Evolutionary conservation across 2,329 filamentous ascomycete genomes (phyloP).

Genomic region (Metarhizium guizhouense): DNA sequence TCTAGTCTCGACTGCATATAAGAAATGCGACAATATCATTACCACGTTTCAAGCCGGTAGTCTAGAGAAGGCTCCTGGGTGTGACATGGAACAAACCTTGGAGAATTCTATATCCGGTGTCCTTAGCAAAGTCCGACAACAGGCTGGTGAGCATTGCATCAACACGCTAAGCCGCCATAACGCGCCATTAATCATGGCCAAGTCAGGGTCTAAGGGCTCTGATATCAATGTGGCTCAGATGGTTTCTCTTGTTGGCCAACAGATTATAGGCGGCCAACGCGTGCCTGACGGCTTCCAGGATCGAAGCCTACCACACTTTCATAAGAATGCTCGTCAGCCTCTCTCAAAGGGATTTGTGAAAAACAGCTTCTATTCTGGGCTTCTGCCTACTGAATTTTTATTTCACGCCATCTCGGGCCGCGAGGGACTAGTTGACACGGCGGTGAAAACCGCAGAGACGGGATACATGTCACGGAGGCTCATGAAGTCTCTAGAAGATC

Average conservation of each 20-base stretch:
- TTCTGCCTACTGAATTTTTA: conserved; percentile 85
- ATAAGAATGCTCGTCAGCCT: conserved; percentile 81
- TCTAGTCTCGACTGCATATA: conserved; percentile 14
- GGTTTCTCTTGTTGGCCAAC: conserved; percentile 92
- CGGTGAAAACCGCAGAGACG: conserved; percentile 95
- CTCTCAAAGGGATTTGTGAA: conserved; percentile 91
- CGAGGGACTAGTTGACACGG: conserved; percentile 96
- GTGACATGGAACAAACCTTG: conserved; percentile 81
- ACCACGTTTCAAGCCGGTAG: conserved; percentile 70
- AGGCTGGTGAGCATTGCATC: conserved; percentile 85
- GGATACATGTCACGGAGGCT: conserved; percentile 96
- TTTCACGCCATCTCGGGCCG: conserved; percentile 97
- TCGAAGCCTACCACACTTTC: conserved; percentile 85
- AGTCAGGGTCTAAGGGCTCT: conserved; percentile 91
- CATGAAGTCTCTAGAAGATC: conserved; percentile 96
- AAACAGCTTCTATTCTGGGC: conserved; percentile 92
- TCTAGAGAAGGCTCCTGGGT: conserved; percentile 77
- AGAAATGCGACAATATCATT: conserved; percentile 69
- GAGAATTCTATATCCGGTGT: conserved; percentile 86
- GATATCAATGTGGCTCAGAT: conserved; percentile 98
- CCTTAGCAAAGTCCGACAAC: conserved; percentile 80
- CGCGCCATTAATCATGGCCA: conserved; percentile 90
- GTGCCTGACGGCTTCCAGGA: conserved; percentile 95
- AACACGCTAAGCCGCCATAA: conserved; percentile 83
- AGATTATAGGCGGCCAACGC: conserved; percentile 90